Conservation (phyloP, 768 basidiomycete species). For the Tricholoma terreum region DNA sequence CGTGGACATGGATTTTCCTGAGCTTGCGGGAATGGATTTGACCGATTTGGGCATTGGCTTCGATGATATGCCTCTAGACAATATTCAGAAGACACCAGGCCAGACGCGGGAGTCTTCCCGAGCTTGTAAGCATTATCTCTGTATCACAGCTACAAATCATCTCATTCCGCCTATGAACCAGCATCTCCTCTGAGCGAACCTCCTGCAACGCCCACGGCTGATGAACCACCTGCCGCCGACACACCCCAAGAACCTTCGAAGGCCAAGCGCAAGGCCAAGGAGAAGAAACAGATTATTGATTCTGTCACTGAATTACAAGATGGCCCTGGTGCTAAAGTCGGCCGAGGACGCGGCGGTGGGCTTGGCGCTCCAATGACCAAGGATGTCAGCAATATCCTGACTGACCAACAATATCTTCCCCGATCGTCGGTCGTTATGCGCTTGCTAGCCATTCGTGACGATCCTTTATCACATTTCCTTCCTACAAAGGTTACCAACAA, state of each 20-base stretch:
- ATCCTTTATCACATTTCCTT: constrained; percentile 82
- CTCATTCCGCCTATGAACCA: constrained; percentile 23
- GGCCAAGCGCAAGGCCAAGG: constrained; percentile 52
- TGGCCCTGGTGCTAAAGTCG: constrained; percentile 50
- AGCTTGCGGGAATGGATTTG: constrained; percentile 63
- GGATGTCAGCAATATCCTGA: constrained; percentile 68
- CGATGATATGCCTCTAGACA: constrained; percentile 47
- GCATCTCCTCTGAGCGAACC: constrained; percentile 76
- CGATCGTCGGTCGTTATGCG: constrained; percentile 83
- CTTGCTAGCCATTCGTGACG: constrained; percentile 78
- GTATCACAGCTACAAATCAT: background rate
- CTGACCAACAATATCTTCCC: constrained; percentile 82
- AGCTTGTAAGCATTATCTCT: constrained; percentile 51
- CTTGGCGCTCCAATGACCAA: constrained; percentile 52
- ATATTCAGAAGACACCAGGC: constrained; percentile 52
- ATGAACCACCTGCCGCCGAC: constrained; percentile 42
- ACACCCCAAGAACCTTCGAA: constrained; percentile 39
- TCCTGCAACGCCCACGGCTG: constrained; percentile 76
- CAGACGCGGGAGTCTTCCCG: constrained; percentile 62
- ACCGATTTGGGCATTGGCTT: constrained; percentile 63
- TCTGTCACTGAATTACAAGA: constrained; percentile 81
- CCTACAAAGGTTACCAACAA: constrained; percentile 72
- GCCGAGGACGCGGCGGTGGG: constrained; percentile 52
- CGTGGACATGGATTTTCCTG: constrained; percentile 45
- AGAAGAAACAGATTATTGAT: constrained; percentile 90